Evolutionary conservation across 2,329 filamentous ascomycete genomes (phyloP).

Genomic region (Phoma sp.): DNA sequence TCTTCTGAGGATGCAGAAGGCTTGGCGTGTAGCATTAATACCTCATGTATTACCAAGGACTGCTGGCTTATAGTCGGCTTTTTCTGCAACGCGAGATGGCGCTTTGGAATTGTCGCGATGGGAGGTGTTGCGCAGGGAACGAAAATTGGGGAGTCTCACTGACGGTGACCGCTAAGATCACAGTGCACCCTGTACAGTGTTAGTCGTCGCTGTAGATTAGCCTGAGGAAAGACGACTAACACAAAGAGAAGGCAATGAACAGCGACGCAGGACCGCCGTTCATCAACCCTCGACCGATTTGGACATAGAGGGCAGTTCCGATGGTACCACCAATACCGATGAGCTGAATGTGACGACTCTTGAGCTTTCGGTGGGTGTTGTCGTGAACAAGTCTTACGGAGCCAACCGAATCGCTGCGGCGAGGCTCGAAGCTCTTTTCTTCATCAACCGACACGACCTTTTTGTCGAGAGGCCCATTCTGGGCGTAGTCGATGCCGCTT

Average conservation of each 20-base stretch:
- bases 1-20: no score
- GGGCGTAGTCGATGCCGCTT: slow-evolving; percentile 39
- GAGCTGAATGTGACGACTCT: slow-evolving; percentile 56
- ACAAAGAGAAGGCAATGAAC: slow-evolving; percentile 55
- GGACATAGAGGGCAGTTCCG: slow-evolving; percentile 57
- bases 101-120: slow-evolving; percentile 30
- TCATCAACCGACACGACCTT: slow-evolving; percentile 24
- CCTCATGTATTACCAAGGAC: no score
- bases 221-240: slow-evolving; percentile 31
- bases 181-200: slow-evolving; percentile 46
- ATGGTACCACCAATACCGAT: slow-evolving; percentile 57
- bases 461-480: slow-evolving; percentile 14
- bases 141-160: slow-evolving; percentile 39
- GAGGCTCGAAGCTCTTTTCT: slow-evolving; percentile 37
- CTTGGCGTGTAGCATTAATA: no score
- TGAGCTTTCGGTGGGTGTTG: slow-evolving; percentile 53
- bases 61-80: no score
- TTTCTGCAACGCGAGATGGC: not conserved
- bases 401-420: slow-evolving; percentile 31
- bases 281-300: slow-evolving; percentile 54
- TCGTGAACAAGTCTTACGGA: slow-evolving; percentile 44
- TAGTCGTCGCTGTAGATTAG: not conserved
- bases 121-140: slow-evolving; percentile 30
- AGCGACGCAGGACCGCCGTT: slow-evolving; percentile 56
- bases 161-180: slow-evolving; percentile 51